phyloP scores from a whole-genome alignment of 768 basidiomycete species.

The Lepiota brunneoincarnata region DNA sequence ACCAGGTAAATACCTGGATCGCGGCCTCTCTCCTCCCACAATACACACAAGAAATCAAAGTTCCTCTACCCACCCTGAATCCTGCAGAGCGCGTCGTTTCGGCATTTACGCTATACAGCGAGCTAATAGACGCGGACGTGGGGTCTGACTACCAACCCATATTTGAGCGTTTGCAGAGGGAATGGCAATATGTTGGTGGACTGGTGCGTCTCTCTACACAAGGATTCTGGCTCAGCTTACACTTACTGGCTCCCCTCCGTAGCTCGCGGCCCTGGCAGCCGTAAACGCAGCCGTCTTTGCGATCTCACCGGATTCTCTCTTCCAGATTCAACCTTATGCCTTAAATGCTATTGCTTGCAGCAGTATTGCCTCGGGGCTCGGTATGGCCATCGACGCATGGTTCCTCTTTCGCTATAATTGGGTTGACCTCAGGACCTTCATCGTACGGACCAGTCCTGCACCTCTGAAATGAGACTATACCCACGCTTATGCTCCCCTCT shows the following conservation, averaged over 20 bases:
- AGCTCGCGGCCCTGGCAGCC: conserved; percentile 62
- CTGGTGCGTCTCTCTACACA: conserved; percentile 51
- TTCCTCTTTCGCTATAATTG: conserved; percentile 63
- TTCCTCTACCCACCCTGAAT: conserved; percentile 10
- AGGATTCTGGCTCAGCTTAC: background rate
- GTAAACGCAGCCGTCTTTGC: conserved; percentile 62
- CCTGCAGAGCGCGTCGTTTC: conserved; percentile 38
- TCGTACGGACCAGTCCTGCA: conserved; percentile 33
- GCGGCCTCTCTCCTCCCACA: conserved; percentile 32
- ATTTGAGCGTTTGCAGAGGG: conserved; percentile 44
- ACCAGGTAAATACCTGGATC: conserved; percentile 23
- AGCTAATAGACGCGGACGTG: conserved; percentile 43
- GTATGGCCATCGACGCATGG: conserved; percentile 63
- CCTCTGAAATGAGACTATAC: background rate
- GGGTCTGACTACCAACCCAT: conserved; percentile 53
- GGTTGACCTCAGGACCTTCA: conserved; percentile 48
- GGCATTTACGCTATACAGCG: conserved; percentile 54
- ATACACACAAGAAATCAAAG: conserved; percentile 14
- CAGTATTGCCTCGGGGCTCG: conserved; percentile 60
- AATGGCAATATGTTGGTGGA: conserved; percentile 69
- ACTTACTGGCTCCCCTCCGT: background rate
- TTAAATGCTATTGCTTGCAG: conserved; percentile 53
- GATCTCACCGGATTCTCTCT: conserved; percentile 50
- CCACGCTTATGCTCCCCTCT: background rate
- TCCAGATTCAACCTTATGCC: conserved; percentile 46